Conservation (phyloP, 345 rosid genomes). For the Acer saccharum region DNA sequence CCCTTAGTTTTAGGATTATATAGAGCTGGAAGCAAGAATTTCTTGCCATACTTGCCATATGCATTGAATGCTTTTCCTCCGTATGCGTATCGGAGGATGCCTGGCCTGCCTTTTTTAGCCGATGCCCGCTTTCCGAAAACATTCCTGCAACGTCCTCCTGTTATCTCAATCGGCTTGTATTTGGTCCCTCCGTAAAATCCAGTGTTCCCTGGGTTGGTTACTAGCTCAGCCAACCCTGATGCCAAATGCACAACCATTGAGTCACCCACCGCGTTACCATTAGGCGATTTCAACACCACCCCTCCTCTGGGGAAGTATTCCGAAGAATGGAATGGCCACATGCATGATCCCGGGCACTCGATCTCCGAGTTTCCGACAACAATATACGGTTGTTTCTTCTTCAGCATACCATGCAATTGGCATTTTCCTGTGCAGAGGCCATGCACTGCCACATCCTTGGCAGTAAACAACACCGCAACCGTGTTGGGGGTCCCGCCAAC, state of each 20-base stretch:
- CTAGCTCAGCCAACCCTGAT: conserved; percentile 48
- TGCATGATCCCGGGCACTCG: conserved; percentile 70
- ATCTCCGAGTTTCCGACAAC: conserved; percentile 61
- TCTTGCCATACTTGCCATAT: conserved; percentile 45
- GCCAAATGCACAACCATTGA: conserved; percentile 65
- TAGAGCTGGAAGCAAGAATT: conserved; percentile 74
- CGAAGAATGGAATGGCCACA: conserved; percentile 64
- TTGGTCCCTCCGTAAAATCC: conserved; percentile 30
- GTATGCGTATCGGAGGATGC: conserved; percentile 39
- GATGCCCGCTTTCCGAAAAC: conserved; percentile 60
- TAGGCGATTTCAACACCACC: conserved; percentile 53
- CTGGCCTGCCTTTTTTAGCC: conserved; percentile 48
- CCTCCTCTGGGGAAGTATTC: conserved; percentile 49
- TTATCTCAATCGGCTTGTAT: conserved; percentile 29
- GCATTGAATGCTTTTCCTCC: conserved; percentile 56
- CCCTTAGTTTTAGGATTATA: conserved; percentile 56
- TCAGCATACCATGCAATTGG: conserved; percentile 30
- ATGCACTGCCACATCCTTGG: conserved; percentile 40
- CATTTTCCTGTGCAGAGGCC: conserved; percentile 62
- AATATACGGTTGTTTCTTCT: conserved; percentile 43
- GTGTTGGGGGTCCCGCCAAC: conserved; percentile 28
- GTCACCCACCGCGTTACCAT: conserved; percentile 58
- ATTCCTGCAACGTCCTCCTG: conserved; percentile 39
- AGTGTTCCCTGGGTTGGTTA: conserved; percentile 42
- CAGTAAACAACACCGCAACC: conserved; percentile 49